Conservation (phyloP, 2,329 filamentous ascomycete species). For the Beauveria pseudobassiana region DNA sequence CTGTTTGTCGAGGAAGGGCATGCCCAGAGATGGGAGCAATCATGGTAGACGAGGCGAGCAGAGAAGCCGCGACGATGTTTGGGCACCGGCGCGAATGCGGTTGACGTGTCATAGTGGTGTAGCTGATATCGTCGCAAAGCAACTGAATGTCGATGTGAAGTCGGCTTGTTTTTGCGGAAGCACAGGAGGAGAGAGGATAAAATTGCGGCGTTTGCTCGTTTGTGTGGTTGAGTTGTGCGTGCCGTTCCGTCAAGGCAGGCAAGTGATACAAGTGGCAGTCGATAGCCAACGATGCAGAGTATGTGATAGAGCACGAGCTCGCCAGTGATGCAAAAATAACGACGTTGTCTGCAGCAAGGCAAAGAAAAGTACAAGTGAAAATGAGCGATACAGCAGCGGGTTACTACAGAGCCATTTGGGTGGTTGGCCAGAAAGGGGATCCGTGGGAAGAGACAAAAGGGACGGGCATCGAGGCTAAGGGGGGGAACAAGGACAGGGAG, state of each 20-base stretch:
- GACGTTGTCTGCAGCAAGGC: background rate
- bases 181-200: too few relatives aligned
- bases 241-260: background rate
- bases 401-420: constrained; percentile 5
- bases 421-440: background rate
- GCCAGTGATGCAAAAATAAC: constrained; percentile 1
- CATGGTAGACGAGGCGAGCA: constrained; percentile 21
- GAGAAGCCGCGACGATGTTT: background rate
- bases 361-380: background rate
- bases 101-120: background rate
- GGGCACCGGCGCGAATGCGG: background rate
- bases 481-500: background rate
- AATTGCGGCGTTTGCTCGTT: background rate
- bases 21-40: constrained; percentile 21
- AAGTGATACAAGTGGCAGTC: background rate
- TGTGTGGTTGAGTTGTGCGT: background rate
- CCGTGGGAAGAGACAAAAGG: background rate
- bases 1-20: constrained; percentile 26
- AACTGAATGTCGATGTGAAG: background rate
- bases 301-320: background rate
- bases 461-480: background rate
- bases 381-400: background rate
- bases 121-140: background rate
- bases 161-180: background rate
- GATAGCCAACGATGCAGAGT: background rate